Base-by-base conservation (phyloP, 208 protist genomes). In the Crithidia brevicula region DNA sequence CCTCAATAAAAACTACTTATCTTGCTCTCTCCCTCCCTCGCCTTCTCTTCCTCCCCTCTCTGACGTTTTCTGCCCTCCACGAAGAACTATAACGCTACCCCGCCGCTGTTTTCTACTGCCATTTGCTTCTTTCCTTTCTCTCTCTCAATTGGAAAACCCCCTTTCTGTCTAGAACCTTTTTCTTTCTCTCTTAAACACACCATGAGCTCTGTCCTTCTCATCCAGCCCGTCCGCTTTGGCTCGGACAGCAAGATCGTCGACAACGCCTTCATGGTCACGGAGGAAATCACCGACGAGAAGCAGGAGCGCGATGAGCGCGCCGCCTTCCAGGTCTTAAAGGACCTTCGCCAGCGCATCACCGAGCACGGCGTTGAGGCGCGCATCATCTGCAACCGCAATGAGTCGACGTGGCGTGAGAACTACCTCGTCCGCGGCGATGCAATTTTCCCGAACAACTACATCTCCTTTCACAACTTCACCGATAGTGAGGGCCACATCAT, bases 381-480 rank as follows among this genome's bases (percentile, higher is more conserved):
- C 59, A 61, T 77, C 36, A 63, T 88, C 34, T 43, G 57, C 58
- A 75, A 77, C 68, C 47, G 60, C 30, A 53, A 74, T 30, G 82
- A 88, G 66, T 47, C 74, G 18, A 62, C 25, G 27, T 67, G 58
- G 46, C 42, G 60, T 8, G 52, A 56, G 43, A 31, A 47, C 10
- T 94, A 85, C 73, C 77, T 77, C 23, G 31, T 51, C 22, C 86
- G 89, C 62, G 67, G 68, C 28, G 82, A 89, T 18, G 69, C 77
- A 46, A 75, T 92, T 57, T 90, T 91, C 69, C 68, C 83, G 27
- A 81, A 77, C 72, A 82, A 95, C 68, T 81, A 72, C 68, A 78
- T 95, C 43, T 89, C 84, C 46, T 82, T 91, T 33, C 89, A 95
- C 74, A 81, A 90, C 78, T 92, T 91, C 76, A 91, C 85, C 40